Conservation (phyloP, 2,329 filamentous ascomycete genomes). For the Aspergillus unguis region DNA sequence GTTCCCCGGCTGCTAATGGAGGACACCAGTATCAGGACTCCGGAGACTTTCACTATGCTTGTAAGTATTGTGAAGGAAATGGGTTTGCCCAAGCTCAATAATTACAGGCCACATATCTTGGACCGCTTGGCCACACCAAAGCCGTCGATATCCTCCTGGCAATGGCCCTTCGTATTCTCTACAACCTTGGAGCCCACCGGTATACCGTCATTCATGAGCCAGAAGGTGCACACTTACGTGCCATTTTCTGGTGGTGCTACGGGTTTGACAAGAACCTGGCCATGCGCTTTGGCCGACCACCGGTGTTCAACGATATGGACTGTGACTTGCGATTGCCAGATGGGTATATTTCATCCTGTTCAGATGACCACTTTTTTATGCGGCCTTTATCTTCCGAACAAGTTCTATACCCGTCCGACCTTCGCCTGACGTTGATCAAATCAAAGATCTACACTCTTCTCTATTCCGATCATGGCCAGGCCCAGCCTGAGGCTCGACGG, state of each 20-base stretch:
- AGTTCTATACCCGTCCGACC: slow-evolving; percentile 25
- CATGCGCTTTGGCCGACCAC: slow-evolving; percentile 20
- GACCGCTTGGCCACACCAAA: slow-evolving; percentile 23
- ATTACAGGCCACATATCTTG: slow-evolving; percentile 12
- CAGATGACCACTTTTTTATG: slow-evolving; percentile 21
- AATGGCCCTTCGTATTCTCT: slow-evolving; percentile 22
- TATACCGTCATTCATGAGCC: neutral
- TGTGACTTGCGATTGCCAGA: slow-evolving; percentile 24
- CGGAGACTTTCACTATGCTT: slow-evolving; percentile 21
- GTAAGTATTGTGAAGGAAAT: slow-evolving; percentile 12
- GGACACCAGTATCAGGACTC: slow-evolving; percentile 13
- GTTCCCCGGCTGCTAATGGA: slow-evolving; percentile 23
- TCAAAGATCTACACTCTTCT: slow-evolving; percentile 21
- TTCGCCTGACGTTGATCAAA: slow-evolving; percentile 24
- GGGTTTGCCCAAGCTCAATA: slow-evolving; percentile 12
- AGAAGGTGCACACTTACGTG: slow-evolving; percentile 19
- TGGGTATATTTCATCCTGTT: slow-evolving; percentile 18
- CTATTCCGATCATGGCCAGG: slow-evolving; percentile 17
- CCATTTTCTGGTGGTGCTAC: slow-evolving; percentile 26
- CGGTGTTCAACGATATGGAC: slow-evolving; percentile 21
- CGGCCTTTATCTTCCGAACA: slow-evolving; percentile 19
- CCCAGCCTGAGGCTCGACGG: slow-evolving; percentile 17
- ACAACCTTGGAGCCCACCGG: slow-evolving; percentile 20
- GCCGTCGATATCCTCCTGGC: slow-evolving; percentile 19
- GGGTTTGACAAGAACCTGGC: slow-evolving; percentile 23